Evolutionary conservation across 208 protist genomes (phyloP).

Genomic region (Leptomonas pyrrhocoris): DNA sequence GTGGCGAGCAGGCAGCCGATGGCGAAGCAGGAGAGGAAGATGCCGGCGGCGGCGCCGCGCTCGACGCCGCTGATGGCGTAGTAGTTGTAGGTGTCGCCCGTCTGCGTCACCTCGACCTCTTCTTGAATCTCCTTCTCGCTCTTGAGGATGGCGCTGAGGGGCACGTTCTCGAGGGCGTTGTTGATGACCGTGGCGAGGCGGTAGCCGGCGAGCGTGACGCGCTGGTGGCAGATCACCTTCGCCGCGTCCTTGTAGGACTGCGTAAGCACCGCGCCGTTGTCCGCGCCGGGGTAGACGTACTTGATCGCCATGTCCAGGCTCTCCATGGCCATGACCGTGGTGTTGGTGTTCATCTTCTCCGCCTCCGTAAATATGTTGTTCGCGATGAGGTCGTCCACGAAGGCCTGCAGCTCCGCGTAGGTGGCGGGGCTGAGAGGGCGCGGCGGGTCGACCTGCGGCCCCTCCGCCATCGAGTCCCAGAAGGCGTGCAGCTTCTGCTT

Average conservation of each 20-base stretch:
- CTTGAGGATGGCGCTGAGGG: slow-evolving; percentile 25
- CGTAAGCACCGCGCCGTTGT: slow-evolving; percentile 28
- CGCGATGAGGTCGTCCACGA: slow-evolving; percentile 46
- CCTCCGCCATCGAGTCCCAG: slow-evolving; percentile 65
- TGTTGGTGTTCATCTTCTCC: slow-evolving; percentile 35
- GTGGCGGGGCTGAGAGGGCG: slow-evolving; percentile 32
- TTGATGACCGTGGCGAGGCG: slow-evolving; percentile 37
- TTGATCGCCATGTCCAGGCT: slow-evolving; percentile 41
- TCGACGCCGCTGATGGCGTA: slow-evolving; percentile 27
- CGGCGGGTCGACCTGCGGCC: slow-evolving; percentile 18
- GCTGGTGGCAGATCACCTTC: slow-evolving; percentile 10
- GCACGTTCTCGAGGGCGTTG: slow-evolving; percentile 20
- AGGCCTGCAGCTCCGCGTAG: slow-evolving; percentile 34
- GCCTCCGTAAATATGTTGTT: slow-evolving; percentile 30
- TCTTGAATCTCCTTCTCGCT: slow-evolving; percentile 19
- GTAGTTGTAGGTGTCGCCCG: slow-evolving; percentile 32
- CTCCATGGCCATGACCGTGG: slow-evolving; percentile 41
- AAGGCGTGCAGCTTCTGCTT: slow-evolving; percentile 53
- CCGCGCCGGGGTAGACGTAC: slow-evolving; percentile 45
- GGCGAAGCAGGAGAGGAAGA: slow-evolving; percentile 22
- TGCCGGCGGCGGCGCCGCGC: slow-evolving; percentile 13
- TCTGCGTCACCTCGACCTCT: slow-evolving; percentile 10
- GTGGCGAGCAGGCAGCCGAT: slow-evolving; percentile 21
- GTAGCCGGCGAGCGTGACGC: slow-evolving; percentile 42
- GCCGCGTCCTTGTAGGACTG: slow-evolving; percentile 33